Evolutionary conservation across 2,329 filamentous ascomycete species (phyloP), one percentile per base, ranked within the genome.

Genomic region (Colletotrichum camelliae): DNA sequence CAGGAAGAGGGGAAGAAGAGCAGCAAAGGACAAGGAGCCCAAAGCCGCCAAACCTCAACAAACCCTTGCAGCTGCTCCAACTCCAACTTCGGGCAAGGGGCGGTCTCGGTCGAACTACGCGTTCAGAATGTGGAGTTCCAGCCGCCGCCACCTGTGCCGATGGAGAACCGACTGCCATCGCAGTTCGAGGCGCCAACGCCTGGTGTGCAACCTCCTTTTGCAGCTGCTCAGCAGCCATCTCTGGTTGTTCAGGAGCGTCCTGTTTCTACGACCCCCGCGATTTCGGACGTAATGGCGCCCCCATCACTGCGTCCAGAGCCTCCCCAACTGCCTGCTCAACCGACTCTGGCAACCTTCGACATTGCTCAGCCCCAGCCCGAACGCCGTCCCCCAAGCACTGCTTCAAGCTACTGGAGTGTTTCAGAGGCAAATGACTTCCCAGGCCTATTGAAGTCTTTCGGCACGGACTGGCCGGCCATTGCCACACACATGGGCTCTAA

Each of bases 361-460:
- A 81, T 91, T 65, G 80, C 82, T 6, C 86, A 87, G 75, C 80
- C 83, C 16, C 85, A 85, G 52, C 82, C 85, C 43, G 90, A 92
- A 78, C 89, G 89, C 58, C 90, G 90, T 74, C 83, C 85, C 12
- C 87, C 88, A 27, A 86, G 86, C 71, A 92, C 93, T 78, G 91
- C 93, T 16, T 95, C 94, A 2, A 96, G 94, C 83, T 97, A 97
- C 83, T 97, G 95, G 95, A 96, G 94, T 80, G 94, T 96, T 27
- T 94, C 93, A 2, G 95, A 97, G 84, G 90, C 93, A 70, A 93
- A 90, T 62, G 94, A 96, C 80, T 97, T 97, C 83, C 92, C 93
- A 43, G 90, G 89, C 72, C 88, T 95, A 74, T 87, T 97, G 62
- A 90, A 88, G 67, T 90, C 95, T 70, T 96, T 95, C 85, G 95